A percentile compares a stretch with the other conserved stretches of the same genome.
Conservation (phyloP, 345 rosid species). For the Eucalyptus cloeziana region DNA sequence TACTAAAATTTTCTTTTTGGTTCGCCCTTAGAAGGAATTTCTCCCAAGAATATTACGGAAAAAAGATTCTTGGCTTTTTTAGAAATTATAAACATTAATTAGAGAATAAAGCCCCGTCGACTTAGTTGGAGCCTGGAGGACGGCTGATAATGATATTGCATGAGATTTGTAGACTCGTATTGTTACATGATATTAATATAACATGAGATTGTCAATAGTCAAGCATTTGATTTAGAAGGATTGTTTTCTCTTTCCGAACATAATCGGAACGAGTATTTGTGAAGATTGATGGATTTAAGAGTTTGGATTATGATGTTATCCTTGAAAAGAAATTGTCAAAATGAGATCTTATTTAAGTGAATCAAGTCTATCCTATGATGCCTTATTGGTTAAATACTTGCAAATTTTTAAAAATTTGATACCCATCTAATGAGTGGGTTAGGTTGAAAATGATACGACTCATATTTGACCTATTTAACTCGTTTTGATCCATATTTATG, state of each 20-base stretch:
- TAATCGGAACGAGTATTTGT: neutral
- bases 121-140: neutral
- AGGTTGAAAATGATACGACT: rapidly evolving
- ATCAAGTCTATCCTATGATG: no score
- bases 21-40: neutral
- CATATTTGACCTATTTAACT: rapidly evolving
- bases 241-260: neutral
- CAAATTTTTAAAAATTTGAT: neutral
- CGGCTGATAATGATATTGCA: neutral
- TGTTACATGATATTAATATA: neutral
- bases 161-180: neutral
- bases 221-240: neutral
- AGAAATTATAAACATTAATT: neutral
- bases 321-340: neutral
- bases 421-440: no score
- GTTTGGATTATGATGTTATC: neutral
- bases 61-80: neutral
- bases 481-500: rapidly evolving
- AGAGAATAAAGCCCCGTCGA: neutral
- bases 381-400: neutral
- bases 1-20: neutral
- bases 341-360: neutral
- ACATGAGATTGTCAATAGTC: neutral
- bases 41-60: neutral
- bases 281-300: neutral